Evolutionary conservation across 768 basidiomycete species (phyloP).

Genomic region (Xerocomus potaroensis): DNA sequence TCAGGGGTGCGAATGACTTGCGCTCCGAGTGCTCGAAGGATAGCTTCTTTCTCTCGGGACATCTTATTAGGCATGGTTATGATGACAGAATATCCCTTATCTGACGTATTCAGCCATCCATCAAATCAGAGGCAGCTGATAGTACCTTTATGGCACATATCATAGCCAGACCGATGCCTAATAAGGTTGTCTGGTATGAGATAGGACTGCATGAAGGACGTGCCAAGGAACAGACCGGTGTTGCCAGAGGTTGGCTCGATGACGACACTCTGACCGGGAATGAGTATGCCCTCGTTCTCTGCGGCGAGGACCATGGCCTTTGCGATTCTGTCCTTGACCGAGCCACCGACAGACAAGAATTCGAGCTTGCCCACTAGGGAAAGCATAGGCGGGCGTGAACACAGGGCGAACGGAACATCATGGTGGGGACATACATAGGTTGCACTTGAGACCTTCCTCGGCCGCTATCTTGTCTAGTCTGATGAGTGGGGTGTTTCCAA

Average conservation of each 20-base stretch:
- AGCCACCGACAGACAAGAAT: slow-evolving; percentile 87
- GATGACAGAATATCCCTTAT: slow-evolving; percentile 89
- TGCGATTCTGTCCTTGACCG: slow-evolving; percentile 94
- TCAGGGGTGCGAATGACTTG: slow-evolving; percentile 93
- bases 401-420: not conserved
- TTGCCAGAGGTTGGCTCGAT: slow-evolving; percentile 97
- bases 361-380: slow-evolving; percentile 84
- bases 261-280: slow-evolving; percentile 84
- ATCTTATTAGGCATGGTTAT: slow-evolving; percentile 94
- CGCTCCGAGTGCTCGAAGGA: slow-evolving; percentile 87
- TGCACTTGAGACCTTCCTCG: slow-evolving; percentile 78
- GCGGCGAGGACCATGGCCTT: slow-evolving; percentile 97
- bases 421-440: slow-evolving; percentile 60
- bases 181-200: not conserved
- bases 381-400: not conserved
- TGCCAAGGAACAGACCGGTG: slow-evolving; percentile 57
- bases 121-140: slow-evolving; percentile 7
- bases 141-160: slow-evolving; percentile 90
- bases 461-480: slow-evolving; percentile 75
- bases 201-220: not conserved
- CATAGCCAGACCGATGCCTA: slow-evolving; percentile 92
- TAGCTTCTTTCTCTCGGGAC: slow-evolving; percentile 93
- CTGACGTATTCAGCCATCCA: slow-evolving; percentile 68
- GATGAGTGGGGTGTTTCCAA: slow-evolving; percentile 90
- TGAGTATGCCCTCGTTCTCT: slow-evolving; percentile 79